A percentile compares a stretch with the other conserved stretches of the same genome.
phyloP scores from a whole-genome alignment of 176 grass and related monocot species.

The Oryza meridionalis region DNA sequence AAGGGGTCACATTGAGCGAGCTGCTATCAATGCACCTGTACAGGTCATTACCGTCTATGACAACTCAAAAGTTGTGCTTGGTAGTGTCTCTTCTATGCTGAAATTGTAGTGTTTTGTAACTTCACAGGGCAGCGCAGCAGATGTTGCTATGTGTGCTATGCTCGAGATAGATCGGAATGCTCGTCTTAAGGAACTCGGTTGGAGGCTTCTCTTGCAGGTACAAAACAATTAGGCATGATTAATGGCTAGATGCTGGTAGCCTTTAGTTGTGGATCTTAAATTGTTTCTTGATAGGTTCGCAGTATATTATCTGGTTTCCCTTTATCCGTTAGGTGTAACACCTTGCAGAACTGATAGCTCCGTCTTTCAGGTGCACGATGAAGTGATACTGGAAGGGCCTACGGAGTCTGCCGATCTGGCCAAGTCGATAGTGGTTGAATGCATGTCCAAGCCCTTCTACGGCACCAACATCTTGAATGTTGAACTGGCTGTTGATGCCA shows the following conservation, averaged over 20 bases:
- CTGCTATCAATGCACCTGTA: slow-evolving; percentile 97
- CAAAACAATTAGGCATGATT: neutral
- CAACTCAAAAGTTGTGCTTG: neutral
- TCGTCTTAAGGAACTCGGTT: slow-evolving; percentile 85
- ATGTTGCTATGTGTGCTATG: slow-evolving; percentile 99
- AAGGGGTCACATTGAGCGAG: slow-evolving; percentile 85
- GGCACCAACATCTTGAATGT: slow-evolving; percentile 79
- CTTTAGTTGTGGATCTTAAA: too few relatives aligned
- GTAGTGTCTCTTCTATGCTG: slow-evolving; percentile 9
- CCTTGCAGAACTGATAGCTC: slow-evolving; percentile 19
- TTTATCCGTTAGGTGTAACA: neutral
- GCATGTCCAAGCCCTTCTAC: slow-evolving; percentile 93
- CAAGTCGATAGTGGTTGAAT: slow-evolving; percentile 83
- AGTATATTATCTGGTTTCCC: neutral
- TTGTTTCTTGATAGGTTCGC: neutral
- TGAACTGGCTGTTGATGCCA: slow-evolving; percentile 93
- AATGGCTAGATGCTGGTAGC: neutral
- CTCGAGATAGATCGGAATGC: slow-evolving; percentile 80
- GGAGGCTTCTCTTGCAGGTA: slow-evolving; percentile 93
- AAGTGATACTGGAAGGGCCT: slow-evolving; percentile 97
- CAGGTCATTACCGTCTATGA: slow-evolving; percentile 65
- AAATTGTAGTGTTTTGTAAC: slow-evolving; percentile 28
- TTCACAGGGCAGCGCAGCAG: slow-evolving; percentile 93
- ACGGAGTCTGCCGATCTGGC: slow-evolving; percentile 85
- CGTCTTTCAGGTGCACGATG: slow-evolving; percentile 89